Percentiles rank a stretch among this genome's conserved stretches.
These are phyloP conservation scores for Conoideocrella luteorostrata DNA, from an alignment of 2,329 filamentous ascomycete genomes.

Conservation along the genomic window DNA sequence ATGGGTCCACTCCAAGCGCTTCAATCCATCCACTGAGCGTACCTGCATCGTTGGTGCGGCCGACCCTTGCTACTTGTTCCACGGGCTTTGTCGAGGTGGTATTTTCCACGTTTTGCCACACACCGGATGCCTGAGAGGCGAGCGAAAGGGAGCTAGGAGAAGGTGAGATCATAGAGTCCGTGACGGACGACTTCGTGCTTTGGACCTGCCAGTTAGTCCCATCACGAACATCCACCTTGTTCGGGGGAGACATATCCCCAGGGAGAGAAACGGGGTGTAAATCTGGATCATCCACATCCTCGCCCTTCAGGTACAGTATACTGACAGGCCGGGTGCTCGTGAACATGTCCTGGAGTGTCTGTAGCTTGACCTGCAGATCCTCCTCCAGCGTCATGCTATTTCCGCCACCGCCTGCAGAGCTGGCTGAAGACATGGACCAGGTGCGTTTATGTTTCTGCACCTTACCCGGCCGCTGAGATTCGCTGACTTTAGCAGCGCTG, in stretches of 20 bases:
- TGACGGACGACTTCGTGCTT: conserved; percentile 51
- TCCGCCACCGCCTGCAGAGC: conserved; percentile 45
- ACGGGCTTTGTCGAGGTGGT: conserved; percentile 42
- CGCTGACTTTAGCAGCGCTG: conserved; percentile 39
- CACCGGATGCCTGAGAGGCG: conserved; percentile 46
- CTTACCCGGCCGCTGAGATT: conserved; percentile 65
- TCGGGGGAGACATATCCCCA: conserved; percentile 58
- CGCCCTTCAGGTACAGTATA: conserved; percentile 69
- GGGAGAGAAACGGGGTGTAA: conserved; percentile 67
- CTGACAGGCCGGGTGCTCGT: conserved; percentile 75
- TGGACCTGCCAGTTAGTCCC: conserved; percentile 43
- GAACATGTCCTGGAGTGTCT: conserved; percentile 80
- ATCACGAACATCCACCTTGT: conserved; percentile 43
- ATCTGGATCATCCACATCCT: conserved; percentile 74
- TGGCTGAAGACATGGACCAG: conserved; percentile 86
- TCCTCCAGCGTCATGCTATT: conserved; percentile 56
- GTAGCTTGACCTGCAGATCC: conserved; percentile 71
- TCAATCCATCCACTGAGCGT: conserved; percentile 80
- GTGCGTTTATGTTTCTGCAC: conserved; percentile 85
- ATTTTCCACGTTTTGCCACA: conserved; percentile 53
- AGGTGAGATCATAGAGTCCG: conserved; percentile 57
- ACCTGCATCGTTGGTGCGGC: conserved; percentile 53
- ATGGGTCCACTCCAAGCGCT: conserved; percentile 79
- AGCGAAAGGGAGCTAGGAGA: conserved; percentile 61
- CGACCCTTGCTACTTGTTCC: conserved; percentile 47